phyloP scores from a whole-genome alignment of 441 rosid species.

The Populus hybrid region DNA sequence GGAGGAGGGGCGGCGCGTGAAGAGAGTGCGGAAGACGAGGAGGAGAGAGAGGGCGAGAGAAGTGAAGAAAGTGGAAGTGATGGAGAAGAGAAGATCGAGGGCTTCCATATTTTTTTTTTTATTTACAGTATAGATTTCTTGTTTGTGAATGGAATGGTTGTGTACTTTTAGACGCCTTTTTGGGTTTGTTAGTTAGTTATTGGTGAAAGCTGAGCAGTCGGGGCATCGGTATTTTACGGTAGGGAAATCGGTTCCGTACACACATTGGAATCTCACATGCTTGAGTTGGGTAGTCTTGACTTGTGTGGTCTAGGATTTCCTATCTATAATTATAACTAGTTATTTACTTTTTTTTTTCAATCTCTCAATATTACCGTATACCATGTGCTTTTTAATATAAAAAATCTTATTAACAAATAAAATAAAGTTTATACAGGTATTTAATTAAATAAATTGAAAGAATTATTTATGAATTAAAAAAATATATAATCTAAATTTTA shows the following conservation, averaged over 20 bases:
- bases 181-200: not conserved
- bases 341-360: too few species aligned
- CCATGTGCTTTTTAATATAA: too few species aligned
- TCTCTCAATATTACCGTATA: too few species aligned
- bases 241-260: too few species aligned
- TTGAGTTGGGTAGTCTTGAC: not conserved
- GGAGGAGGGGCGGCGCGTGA: constrained; percentile 28
- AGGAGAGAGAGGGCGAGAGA: constrained; percentile 50
- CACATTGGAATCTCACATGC: too few species aligned
- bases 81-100: constrained; percentile 50
- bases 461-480: too few species aligned
- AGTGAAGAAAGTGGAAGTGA: constrained; percentile 37
- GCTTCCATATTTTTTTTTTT: constrained; percentile 39
- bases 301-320: not conserved
- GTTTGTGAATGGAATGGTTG: not conserved
- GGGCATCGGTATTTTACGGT: not conserved
- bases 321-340: not conserved
- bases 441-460: too few species aligned
- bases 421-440: too few species aligned
- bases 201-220: not conserved
- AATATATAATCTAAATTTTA: too few species aligned
- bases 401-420: too few species aligned
- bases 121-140: too few species aligned
- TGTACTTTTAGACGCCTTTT: too few species aligned
- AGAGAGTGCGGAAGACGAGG: constrained; percentile 45